A percentile compares a stretch with the other conserved stretches of the same genome.
Evolutionary conservation across 345 rosid species (phyloP).

Genomic region (Laguncularia racemosa): DNA sequence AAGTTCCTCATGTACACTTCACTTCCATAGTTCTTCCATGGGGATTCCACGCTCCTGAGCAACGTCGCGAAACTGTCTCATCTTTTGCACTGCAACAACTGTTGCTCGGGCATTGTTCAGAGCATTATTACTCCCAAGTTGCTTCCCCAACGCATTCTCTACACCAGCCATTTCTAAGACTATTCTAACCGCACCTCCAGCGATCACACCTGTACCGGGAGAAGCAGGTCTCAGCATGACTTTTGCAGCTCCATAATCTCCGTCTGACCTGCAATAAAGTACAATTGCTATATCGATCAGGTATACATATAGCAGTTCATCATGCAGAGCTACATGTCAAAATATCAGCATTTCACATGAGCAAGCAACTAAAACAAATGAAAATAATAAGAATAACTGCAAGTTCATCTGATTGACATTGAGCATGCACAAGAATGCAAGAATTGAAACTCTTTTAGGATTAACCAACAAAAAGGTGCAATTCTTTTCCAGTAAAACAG

Average conservation of each 20-base stretch:
- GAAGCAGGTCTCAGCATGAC: constrained; percentile 96
- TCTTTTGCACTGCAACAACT: constrained; percentile 64
- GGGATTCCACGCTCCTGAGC: constrained; percentile 88
- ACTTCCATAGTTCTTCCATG: constrained; percentile 87
- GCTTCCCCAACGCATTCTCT: constrained; percentile 80
- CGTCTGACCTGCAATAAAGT: constrained; percentile 53
- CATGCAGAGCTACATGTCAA: neutral
- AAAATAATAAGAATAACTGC: too few species aligned
- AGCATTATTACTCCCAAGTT: constrained; percentile 65
- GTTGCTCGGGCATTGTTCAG: constrained; percentile 95
- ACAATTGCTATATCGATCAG: neutral
- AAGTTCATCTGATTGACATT: too few species aligned
- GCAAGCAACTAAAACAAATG: too few species aligned
- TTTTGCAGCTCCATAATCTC: constrained; percentile 77
- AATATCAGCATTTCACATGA: neutral
- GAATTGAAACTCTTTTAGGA: too few species aligned
- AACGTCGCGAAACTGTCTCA: constrained; percentile 78
- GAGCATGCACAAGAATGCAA: too few species aligned
- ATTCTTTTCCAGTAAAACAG: too few species aligned
- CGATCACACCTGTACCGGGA: constrained; percentile 90
- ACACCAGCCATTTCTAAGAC: constrained; percentile 95
- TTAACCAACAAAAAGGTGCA: too few species aligned
- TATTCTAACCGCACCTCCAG: constrained; percentile 86
- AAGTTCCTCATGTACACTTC: constrained; percentile 8
- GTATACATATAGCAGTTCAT: neutral